Evolutionary conservation across 2,329 filamentous ascomycete genomes (phyloP), one percentile per base, ranked within the genome.

Genomic region (Aspergillus costaricaensis): DNA sequence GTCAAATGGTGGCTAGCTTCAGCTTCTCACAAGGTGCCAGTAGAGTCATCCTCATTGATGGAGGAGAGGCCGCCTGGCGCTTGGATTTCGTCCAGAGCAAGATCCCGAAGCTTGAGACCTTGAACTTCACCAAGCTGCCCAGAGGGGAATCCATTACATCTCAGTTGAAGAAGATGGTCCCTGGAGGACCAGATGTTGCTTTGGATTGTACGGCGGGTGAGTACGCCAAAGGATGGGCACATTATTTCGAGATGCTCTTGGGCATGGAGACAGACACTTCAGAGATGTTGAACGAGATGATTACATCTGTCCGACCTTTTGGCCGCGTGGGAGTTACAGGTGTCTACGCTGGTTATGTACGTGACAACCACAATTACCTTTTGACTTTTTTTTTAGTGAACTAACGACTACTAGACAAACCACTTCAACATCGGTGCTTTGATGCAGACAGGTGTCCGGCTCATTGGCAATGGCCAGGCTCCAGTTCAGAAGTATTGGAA

Each of bases 401-500:
- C 15, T 32, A 8, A 27, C n/a, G 25, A 44, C 62, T 63, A 57
- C 64, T 15, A 88, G 83, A 91, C 88, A 21, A 92, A 92, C 76
- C 89, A 91, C 74, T 91, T 94, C 81, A 91, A 91, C 76, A 88
- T 94, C 67, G 91, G 92, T 9, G 88, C 90, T 0, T 72, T 96
- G 14, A 96, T 96, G 91, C 87, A 96, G 77, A 87, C 90, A 32
- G 91, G 91, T n/a, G 86, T 96, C 66, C 88, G 90, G 1, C 83
- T 96, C 48, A 92, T 87, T 65, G 86, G 86, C 44, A 88, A 88
- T 66, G 86, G 86, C 4, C 86, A 88, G 71, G 85, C 85, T 2
- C 91, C 91, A 0, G 91, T 96, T 0, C 91, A 94, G 69, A 85
- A 88, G 69, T 95, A 96, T 79, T 96, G 91, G 92, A 82, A 91